Evolutionary conservation across 257 asterid species (phyloP).

Genomic region (Solanum sejunctum): DNA sequence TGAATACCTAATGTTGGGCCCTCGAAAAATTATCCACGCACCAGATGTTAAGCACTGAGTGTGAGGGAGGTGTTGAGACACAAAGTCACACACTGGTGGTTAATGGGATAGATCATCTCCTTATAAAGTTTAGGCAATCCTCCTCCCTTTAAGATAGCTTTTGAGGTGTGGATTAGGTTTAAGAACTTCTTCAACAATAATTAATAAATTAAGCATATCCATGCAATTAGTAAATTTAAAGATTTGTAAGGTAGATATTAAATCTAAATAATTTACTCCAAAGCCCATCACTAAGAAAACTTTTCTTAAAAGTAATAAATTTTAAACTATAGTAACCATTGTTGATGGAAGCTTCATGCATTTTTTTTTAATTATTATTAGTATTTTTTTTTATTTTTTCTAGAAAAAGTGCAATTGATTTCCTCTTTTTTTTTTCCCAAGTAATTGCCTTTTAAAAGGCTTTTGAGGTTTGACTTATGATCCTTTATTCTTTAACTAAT

Average conservation of each 20-base stretch:
- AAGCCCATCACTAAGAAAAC: neutral
- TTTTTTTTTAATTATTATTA: neutral
- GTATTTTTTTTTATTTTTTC: too few relatives aligned
- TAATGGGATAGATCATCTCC: too few relatives aligned
- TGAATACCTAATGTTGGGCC: too few relatives aligned
- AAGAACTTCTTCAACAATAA: too few relatives aligned
- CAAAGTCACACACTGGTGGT: too few relatives aligned
- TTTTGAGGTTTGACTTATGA: neutral
- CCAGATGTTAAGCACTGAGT: too few relatives aligned
- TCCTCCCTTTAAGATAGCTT: too few relatives aligned
- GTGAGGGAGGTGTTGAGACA: too few relatives aligned
- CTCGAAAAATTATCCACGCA: too few relatives aligned
- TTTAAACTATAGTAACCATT: neutral
- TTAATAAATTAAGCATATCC: neutral
- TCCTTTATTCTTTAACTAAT: too few relatives aligned
- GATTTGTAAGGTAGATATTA: neutral
- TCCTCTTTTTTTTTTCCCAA: neutral
- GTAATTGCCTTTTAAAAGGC: neutral
- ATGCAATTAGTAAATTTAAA: neutral
- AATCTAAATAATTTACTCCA: neutral
- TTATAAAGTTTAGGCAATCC: too few relatives aligned
- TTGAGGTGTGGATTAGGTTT: too few relatives aligned
- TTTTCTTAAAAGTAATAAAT: neutral
- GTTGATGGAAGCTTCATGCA: neutral
- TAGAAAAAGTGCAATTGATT: neutral